phyloP scores from a whole-genome alignment of 805 yeast genomes.

The Metschnikowia chrysomelidarum region DNA sequence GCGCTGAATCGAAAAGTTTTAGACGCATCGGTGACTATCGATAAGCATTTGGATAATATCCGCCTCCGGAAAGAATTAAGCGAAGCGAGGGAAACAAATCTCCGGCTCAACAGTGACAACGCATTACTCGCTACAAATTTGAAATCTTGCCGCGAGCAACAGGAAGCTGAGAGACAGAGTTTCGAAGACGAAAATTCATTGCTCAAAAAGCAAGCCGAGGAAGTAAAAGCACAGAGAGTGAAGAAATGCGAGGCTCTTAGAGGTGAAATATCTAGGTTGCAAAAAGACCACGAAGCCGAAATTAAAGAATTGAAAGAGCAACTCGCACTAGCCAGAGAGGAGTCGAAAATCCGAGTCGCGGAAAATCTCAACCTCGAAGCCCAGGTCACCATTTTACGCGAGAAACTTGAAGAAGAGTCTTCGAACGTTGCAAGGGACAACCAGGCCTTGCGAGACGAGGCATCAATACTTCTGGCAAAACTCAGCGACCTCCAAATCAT shows the following conservation, averaged over 20 bases:
- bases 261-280: not conserved
- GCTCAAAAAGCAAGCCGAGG: not conserved
- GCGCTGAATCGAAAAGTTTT: slow-evolving; percentile 19
- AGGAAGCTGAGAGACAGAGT: slow-evolving; percentile 4
- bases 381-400: not conserved
- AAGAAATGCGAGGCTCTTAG: not conserved
- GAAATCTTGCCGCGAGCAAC: not conserved
- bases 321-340: not conserved
- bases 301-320: not conserved
- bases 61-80: slow-evolving; percentile 33
- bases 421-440: slow-evolving; percentile 1
- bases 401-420: not conserved
- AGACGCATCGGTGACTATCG: slow-evolving; percentile 38
- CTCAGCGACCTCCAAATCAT: slow-evolving; percentile 28
- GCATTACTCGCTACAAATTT: slow-evolving; percentile 1
- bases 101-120: slow-evolving; percentile 1
- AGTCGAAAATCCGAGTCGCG: not conserved
- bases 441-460: slow-evolving; percentile 3
- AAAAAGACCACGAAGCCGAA: not conserved
- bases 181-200: slow-evolving; percentile 1
- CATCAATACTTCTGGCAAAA: slow-evolving; percentile 14
- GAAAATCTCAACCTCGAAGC: slow-evolving; percentile 1
- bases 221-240: not conserved
- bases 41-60: slow-evolving; percentile 43
- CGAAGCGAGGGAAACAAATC: slow-evolving; percentile 13